A percentile compares a stretch with the other conserved stretches of the same genome.
Evolutionary conservation across 164 flowering plant genomes (phyloP).

Genomic region (Amborella trichopoda): DNA sequence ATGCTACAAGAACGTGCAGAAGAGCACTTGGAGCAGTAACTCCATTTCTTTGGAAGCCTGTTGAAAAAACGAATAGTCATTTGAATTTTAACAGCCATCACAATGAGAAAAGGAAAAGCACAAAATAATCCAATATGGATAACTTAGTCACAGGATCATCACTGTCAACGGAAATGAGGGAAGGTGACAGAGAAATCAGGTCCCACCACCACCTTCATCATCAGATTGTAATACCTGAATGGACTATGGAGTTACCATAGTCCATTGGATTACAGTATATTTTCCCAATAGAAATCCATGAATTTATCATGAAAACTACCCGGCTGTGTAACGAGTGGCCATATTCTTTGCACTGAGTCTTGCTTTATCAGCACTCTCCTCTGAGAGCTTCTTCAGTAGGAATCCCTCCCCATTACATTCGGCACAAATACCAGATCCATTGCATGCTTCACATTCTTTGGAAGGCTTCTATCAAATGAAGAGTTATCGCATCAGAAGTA

Average conservation of each 20-base stretch:
- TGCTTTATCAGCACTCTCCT: conserved; percentile 67
- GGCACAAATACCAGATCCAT: conserved; percentile 86
- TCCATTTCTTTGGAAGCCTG: conserved; percentile 99
- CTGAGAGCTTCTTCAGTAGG: conserved; percentile 67
- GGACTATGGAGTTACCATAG: too few relatives aligned
- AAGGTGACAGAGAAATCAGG: too few relatives aligned
- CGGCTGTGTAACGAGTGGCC: conserved; percentile 96
- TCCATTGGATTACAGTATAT: too few relatives aligned
- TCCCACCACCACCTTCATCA: too few relatives aligned
- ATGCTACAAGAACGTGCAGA: conserved; percentile 65
- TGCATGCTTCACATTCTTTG: conserved; percentile 65
- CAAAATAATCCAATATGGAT: background rate
- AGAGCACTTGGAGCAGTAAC: conserved; percentile 86
- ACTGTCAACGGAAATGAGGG: too few relatives aligned
- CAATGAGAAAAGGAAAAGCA: background rate
- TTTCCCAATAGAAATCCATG: too few relatives aligned
- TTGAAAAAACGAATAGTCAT: background rate
- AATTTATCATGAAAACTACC: too few relatives aligned
- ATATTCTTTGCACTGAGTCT: conserved; percentile 58
- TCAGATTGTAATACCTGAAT: too few relatives aligned
- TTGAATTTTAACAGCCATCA: background rate
- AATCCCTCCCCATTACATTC: conserved; percentile 96
- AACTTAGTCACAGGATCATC: too few relatives aligned
- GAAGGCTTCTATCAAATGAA: conserved; percentile 28
- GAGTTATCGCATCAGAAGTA: background rate